Conservation (phyloP, 257 asterid species). For the Linderniella brevidens region DNA sequence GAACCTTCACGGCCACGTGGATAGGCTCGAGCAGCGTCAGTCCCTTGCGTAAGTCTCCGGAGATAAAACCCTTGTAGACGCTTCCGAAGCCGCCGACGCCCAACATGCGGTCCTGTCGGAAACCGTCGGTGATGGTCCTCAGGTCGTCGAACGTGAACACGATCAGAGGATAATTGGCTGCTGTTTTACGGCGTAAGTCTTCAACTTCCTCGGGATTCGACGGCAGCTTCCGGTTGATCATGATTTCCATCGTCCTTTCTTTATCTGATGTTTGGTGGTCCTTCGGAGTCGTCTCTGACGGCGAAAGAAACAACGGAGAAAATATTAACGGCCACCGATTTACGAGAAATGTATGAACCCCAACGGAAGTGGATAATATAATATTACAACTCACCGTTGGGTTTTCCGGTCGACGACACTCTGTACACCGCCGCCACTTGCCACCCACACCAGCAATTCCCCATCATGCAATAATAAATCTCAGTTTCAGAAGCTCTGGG, state of each 20-base stretch:
- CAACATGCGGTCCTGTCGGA: slow-evolving; percentile 78
- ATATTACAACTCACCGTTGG: background rate
- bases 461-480: background rate
- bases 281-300: slow-evolving; percentile 31
- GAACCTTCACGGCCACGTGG: slow-evolving; percentile 87
- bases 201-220: slow-evolving; percentile 94
- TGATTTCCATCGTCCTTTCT: slow-evolving; percentile 20
- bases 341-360: background rate
- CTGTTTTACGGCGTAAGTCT: slow-evolving; percentile 45
- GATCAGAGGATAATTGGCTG: slow-evolving; percentile 43
- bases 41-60: slow-evolving; percentile 30
- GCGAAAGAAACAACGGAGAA: background rate
- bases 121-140: slow-evolving; percentile 47
- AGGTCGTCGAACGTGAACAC: slow-evolving; percentile 64
- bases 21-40: slow-evolving; percentile 13
- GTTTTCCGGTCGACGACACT: background rate
- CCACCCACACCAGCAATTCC: slow-evolving; percentile 5
- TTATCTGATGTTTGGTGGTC: slow-evolving; percentile 22
- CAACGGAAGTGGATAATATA: background rate
- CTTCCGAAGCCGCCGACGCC: slow-evolving; percentile 97
- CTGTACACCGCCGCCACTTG: background rate
- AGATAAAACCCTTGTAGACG: slow-evolving; percentile 68
- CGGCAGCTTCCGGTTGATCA: slow-evolving; percentile 39
- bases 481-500: too few species aligned
- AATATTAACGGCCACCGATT: background rate